Base-by-base conservation (phyloP, 2,329 filamentous ascomycete genomes). In the Didymella pinodella region DNA sequence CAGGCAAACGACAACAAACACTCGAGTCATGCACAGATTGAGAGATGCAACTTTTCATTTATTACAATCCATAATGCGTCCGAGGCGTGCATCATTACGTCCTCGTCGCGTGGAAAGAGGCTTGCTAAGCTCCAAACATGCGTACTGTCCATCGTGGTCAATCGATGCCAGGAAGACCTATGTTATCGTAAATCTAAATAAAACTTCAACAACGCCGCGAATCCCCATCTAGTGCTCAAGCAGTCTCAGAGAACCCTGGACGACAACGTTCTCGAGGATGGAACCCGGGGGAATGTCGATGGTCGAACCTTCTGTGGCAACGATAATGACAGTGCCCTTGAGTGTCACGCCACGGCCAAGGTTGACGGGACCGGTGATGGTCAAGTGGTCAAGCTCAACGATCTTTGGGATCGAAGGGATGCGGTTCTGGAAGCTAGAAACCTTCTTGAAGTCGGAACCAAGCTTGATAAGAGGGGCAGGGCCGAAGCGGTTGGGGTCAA, bases 391-490 rank as follows among this genome's bases (percentile, higher is more conserved):
- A 48, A 95, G 87, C 83, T 96, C 92, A 67, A 95, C 88, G 71
- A 96, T 93, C 86, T 92, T 93, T 75, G 92, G 92, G 72, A 96
- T 96, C 65, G 89, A 92, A 11, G 90, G 85, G 69, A 96, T 93
- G 77, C 90, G 90, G 81, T 92, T 89, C 83, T 93, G 90, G 86
- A 96, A 96, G 84, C 93, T 95, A 1, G 94, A 98, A 38, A 99
- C 95, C 89, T 99, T 99, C 90, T 99, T 99, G 88, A 99, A 99
- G 86, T 99, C 95, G 75, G 88, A 89, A 72, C 95, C 95, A 54
- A 99, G 90, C 90, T 99, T 99, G 86, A 99, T 99, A 70, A 99
- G 86, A 57, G 95, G 95, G 48, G 95, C 94, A 70, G 95, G 93
- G 67, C 95, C 95, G 80, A 99, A 98, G 69, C 95, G 92, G 84